Conservation (phyloP, 169 alveolate species). For the Babesia ovis region DNA sequence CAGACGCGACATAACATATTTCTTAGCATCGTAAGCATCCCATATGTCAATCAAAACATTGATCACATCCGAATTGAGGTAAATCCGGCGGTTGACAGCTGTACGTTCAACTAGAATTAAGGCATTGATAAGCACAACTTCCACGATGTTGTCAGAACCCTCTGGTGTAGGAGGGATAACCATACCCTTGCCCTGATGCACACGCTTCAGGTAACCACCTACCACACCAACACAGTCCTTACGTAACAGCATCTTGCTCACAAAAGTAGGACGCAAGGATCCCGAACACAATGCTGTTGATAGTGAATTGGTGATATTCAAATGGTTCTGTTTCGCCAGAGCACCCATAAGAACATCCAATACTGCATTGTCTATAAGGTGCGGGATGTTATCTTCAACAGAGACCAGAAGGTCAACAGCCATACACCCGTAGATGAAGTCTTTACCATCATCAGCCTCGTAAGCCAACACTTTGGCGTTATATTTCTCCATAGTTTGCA, state of each 20-base stretch:
- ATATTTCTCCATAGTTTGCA: slow-evolving; percentile 41
- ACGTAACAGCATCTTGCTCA: slow-evolving; percentile 31
- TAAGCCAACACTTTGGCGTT: slow-evolving; percentile 19
- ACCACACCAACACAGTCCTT: slow-evolving; percentile 20
- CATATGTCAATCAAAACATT: slow-evolving; percentile 75
- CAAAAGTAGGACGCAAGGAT: slow-evolving; percentile 11
- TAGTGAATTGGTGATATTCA: slow-evolving; percentile 37
- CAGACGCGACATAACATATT: slow-evolving; percentile 61
- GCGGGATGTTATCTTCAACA: slow-evolving; percentile 31
- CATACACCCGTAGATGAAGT: slow-evolving; percentile 72
- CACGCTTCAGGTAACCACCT: slow-evolving; percentile 30
- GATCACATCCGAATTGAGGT: slow-evolving; percentile 74
- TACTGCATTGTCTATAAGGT: slow-evolving; percentile 39
- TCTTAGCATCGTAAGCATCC: slow-evolving; percentile 80
- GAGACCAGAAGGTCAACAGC: slow-evolving; percentile 68
- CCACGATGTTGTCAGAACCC: slow-evolving; percentile 51
- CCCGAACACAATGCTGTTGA: slow-evolving; percentile 38
- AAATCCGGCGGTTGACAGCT: slow-evolving; percentile 81
- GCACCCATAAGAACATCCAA: slow-evolving; percentile 27
- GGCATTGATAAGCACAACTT: slow-evolving; percentile 70
- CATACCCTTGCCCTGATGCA: slow-evolving; percentile 32
- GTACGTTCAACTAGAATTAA: slow-evolving; percentile 78
- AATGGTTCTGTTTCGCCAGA: slow-evolving; percentile 47
- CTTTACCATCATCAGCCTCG: slow-evolving; percentile 64
- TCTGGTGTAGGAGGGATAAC: slow-evolving; percentile 34